Conservation (phyloP, 208 protist genomes). For the Acanthamoeba castellanii region DNA sequence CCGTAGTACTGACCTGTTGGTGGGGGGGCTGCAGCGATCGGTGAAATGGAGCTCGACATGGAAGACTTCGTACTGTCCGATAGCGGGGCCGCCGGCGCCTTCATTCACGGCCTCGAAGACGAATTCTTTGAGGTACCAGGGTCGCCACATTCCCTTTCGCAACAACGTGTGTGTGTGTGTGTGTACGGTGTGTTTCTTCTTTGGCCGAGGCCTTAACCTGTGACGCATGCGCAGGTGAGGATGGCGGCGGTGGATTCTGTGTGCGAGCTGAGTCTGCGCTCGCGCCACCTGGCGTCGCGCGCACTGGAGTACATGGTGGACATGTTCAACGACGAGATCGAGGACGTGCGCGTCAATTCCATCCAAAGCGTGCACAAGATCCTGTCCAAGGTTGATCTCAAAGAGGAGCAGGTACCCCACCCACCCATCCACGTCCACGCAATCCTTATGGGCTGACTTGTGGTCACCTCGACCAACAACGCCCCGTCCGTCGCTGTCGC, state of each 20-base stretch:
- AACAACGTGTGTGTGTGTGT: no score
- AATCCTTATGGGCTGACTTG: no score
- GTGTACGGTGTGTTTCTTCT: no score
- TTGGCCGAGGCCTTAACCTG: not conserved
- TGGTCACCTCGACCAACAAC: no score
- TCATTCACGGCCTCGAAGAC: slow-evolving; percentile 85
- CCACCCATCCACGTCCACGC: no score
- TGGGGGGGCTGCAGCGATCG: not conserved
- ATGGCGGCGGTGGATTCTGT: slow-evolving; percentile 77
- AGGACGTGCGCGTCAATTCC: slow-evolving; percentile 82
- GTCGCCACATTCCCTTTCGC: no score
- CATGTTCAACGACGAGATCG: slow-evolving; percentile 88
- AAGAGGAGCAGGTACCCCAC: slow-evolving; percentile 75
- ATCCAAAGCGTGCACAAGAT: slow-evolving; percentile 84
- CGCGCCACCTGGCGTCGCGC: slow-evolving; percentile 76
- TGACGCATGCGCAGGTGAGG: not conserved
- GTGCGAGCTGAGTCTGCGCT: slow-evolving; percentile 79
- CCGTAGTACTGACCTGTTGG: not conserved
- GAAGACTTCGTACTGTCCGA: slow-evolving; percentile 80
- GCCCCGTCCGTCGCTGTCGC: no score
- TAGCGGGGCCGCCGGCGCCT: slow-evolving; percentile 80
- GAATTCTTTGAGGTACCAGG: slow-evolving; percentile 81
- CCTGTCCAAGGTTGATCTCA: slow-evolving; percentile 59
- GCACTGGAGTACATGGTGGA: slow-evolving; percentile 83
- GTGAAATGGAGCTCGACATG: slow-evolving; percentile 18